Evolutionary conservation across 345 rosid species (phyloP), one percentile per base, ranked within the genome.

Genomic region (Gossypium turneri): DNA sequence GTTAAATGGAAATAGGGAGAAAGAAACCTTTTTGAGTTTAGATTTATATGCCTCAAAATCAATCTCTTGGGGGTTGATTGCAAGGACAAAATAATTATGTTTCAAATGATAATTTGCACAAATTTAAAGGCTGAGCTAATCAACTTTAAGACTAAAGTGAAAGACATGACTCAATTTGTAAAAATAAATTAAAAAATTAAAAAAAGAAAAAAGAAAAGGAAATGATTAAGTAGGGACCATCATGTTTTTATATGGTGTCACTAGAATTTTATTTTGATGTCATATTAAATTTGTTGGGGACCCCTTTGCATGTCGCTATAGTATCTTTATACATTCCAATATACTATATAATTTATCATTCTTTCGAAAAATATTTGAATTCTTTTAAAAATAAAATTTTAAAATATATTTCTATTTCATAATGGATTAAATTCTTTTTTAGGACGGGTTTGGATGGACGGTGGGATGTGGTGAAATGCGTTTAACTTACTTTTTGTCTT

Each of bases 111-210:
- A 29, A 9, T 7, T 51, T 55, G 51, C 74, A 55, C 74, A 72
- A 72, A 43, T 56, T 41, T 58, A 73, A 73, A 60, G 68, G 68
- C 67, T 47, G 67, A 73, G 47, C 76, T 73, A 73, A 73, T 73
- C 56, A 45, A 43, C 66, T 72, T 72, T 72, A 41, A 56, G 44
- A 44, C 43, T 25, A 73, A 73, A 61, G 69, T 73, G 25, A 55
- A 55, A 51, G 76, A 73, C 56, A 44, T 59, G 56, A 73, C 56
- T 24, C 68, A 27, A 61, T 45, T 48, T 24, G 16, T 1, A 7
- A 27, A 47, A 60, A 4, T 34, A 5, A 34, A 34, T 34, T 34
- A 4, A 29, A 29, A 29, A 29, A 3, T 29, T 29, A 0, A 34
- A 34, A 34, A 34, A 34, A 34, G 48, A 60, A 0, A 34, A 34